phyloP scores from a whole-genome alignment of 805 yeast genomes.

The Priceomyces melissophilus region DNA sequence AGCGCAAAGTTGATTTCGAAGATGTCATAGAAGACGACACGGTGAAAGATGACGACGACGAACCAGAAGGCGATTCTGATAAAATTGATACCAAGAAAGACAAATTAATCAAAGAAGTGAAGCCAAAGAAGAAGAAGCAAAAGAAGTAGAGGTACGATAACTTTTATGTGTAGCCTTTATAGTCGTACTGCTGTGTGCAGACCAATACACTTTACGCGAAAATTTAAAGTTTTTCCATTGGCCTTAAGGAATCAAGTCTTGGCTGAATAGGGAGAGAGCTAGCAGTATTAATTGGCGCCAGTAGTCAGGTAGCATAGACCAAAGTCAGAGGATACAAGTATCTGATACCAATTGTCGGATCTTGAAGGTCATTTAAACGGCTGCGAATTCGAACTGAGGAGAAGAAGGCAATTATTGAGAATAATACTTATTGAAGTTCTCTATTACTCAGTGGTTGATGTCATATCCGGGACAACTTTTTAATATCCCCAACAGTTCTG shows the following conservation, averaged over 20 bases:
- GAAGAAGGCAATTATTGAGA: no score
- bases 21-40: constrained; percentile 67
- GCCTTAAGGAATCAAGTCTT: neutral
- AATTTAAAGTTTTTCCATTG: neutral
- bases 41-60: constrained; percentile 38
- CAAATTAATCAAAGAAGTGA: constrained; percentile 54
- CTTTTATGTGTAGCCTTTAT: neutral
- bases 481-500: constrained; percentile 31
- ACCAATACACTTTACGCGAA: no score
- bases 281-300: no score
- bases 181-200: neutral
- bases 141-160: constrained; percentile 1
- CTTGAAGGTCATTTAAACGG: no score
- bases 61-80: constrained; percentile 42
- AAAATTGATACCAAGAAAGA: constrained; percentile 56
- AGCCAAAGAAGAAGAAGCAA: constrained; percentile 29
- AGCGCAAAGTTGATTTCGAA: constrained; percentile 59
- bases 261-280: no score
- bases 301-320: no score
- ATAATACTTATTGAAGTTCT: no score
- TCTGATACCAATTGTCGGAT: no score
- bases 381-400: no score
- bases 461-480: constrained; percentile 25
- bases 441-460: constrained; percentile 2
- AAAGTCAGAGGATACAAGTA: no score